These are phyloP conservation scores for Paecilomyces dactylethromorphus DNA, from an alignment of 2,329 filamentous ascomycete species.

Conservation along the genomic window DNA sequence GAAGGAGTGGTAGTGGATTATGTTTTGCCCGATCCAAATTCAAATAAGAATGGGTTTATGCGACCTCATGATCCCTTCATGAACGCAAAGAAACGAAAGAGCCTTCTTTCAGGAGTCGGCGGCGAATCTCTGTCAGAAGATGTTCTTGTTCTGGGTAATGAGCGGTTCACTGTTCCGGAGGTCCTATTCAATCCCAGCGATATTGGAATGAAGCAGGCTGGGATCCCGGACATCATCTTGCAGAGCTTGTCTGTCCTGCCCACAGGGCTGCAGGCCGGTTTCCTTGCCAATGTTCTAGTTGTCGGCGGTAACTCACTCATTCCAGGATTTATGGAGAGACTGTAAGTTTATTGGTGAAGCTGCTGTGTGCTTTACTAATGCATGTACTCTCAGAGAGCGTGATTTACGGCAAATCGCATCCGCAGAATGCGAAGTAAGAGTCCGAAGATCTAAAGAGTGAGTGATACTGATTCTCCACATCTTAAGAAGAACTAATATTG, in stretches of 20 bases:
- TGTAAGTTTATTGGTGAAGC: slow-evolving; percentile 41
- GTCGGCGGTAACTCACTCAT: slow-evolving; percentile 81
- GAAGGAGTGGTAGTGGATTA: slow-evolving; percentile 73
- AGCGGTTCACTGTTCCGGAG: slow-evolving; percentile 85
- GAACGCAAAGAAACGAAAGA: slow-evolving; percentile 47
- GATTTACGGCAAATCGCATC: slow-evolving; percentile 68
- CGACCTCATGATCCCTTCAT: slow-evolving; percentile 68
- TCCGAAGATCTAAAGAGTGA: slow-evolving; percentile 60
- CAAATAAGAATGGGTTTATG: slow-evolving; percentile 59
- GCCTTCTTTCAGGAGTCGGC: slow-evolving; percentile 41
- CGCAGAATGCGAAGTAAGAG: slow-evolving; percentile 70
- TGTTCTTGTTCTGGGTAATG: slow-evolving; percentile 78
- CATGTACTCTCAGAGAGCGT: slow-evolving; percentile 39
- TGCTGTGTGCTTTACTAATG: slow-evolving; percentile 12
- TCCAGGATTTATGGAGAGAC: slow-evolving; percentile 70
- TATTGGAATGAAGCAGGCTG: slow-evolving; percentile 75
- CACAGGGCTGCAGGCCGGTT: slow-evolving; percentile 72
- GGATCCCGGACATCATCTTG: slow-evolving; percentile 74
- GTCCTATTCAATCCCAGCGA: slow-evolving; percentile 81
- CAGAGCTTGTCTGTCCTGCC: slow-evolving; percentile 71
- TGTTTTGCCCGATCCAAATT: slow-evolving; percentile 74
- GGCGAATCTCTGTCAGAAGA: slow-evolving; percentile 59
- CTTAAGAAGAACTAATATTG: slow-evolving; percentile 1
- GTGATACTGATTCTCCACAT: slow-evolving; percentile 13
- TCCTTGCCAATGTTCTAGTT: slow-evolving; percentile 80